A percentile compares a stretch with the other conserved stretches of the same genome.
Conservation (phyloP, 2,329 filamentous ascomycete species). For the Fusarium lyarnte region DNA sequence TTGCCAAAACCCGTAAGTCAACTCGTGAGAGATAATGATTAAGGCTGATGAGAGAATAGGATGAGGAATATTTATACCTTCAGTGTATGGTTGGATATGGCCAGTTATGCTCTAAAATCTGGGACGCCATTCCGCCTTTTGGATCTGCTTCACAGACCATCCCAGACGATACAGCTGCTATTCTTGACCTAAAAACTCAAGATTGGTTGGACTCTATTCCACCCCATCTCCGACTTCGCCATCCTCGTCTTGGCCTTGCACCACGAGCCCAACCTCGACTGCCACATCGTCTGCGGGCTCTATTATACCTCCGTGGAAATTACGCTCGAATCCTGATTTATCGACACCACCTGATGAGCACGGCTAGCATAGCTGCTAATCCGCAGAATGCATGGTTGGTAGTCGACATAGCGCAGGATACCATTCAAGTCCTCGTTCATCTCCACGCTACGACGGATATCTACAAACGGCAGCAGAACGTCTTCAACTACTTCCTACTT, state of each 20-base stretch:
- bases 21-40: rapidly evolving
- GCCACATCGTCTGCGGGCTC: conserved; percentile 53
- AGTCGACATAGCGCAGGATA: conserved; percentile 47
- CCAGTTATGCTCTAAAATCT: conserved; percentile 56
- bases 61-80: conserved; percentile 51
- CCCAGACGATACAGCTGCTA: conserved; percentile 50
- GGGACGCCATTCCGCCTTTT: conserved; percentile 55
- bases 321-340: conserved; percentile 57
- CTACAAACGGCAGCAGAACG: conserved; percentile 42
- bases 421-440: conserved; percentile 43
- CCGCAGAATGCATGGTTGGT: conserved; percentile 50
- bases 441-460: conserved; percentile 43
- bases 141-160: conserved; percentile 48
- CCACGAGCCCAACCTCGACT: conserved; percentile 47
- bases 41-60: conserved; percentile 19
- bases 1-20: conserved; percentile 54
- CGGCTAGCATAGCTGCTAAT: conserved; percentile 49
- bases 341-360: conserved; percentile 53
- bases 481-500: conserved; percentile 45
- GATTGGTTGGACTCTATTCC: conserved; percentile 59
- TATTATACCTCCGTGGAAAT: conserved; percentile 57
- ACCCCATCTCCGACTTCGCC: conserved; percentile 49
- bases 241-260: conserved; percentile 50
- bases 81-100: conserved; percentile 60
- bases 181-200: conserved; percentile 54